Base-by-base conservation (phyloP, 495 filamentous ascomycete genomes). In the Penicillium parvum region DNA sequence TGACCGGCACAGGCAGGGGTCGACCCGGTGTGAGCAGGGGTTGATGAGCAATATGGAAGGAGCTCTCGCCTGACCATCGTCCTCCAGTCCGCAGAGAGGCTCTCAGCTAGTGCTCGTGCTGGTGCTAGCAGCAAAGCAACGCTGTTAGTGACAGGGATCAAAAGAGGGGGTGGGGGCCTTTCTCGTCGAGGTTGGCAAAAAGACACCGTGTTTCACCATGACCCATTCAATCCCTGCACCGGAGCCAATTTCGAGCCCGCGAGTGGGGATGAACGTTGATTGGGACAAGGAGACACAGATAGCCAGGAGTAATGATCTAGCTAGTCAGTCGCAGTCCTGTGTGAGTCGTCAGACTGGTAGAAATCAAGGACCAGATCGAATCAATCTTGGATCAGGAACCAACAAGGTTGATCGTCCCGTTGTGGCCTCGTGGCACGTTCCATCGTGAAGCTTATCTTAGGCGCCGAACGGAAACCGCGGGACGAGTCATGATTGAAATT, bases 401-500 rank as follows among this genome's bases (percentile, higher is more conserved):
- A 49, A 60, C 52, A 58, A 55, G 53, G 50, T 57, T 56, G 61
- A 64, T 64, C 61, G 53, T 53, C 61, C 50, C 57, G 57, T 49
- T 50, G 45, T n/a, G n/a, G 44, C 43, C 52, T 52, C 57, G 51
- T 44, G 42, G 47, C 47, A 37, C 16, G 11, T 22, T 21, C 30
- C 36, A n/a, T 28, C 43, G 37, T n/a, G n/a, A 33, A 52, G 53
- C 52, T 57, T 58, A 53, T 48, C 47, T 54, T 35, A 44, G 40
- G 43, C 43, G 35, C 43, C 43, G 34, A 15, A 7, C 17, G 39
- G 17, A 19, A 33, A 37, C n/a, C n/a, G n/a, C n/a, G n/a, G n/a
- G n/a, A n/a, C n/a, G n/a, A n/a, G n/a, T n/a, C n/a, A n/a, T n/a
- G n/a, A n/a, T n/a, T n/a, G n/a, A n/a, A n/a, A n/a, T n/a, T n/a